Base-by-base conservation (phyloP, 768 basidiomycete genomes). In the Melanogaster broomeanus region DNA sequence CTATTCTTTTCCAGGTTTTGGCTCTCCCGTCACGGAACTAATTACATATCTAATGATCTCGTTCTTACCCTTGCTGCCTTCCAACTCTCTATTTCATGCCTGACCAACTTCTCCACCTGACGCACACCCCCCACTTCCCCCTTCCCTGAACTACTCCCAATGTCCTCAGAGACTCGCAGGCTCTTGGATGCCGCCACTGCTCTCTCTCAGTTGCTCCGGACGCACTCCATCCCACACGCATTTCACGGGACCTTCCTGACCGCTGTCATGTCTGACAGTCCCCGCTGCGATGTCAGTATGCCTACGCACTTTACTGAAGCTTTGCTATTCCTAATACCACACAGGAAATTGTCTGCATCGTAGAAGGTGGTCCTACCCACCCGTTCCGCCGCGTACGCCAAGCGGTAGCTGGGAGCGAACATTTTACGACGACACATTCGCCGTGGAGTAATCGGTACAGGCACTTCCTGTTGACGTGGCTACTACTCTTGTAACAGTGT, bases 371-470 rank as follows among this genome's bases (percentile, higher is more conserved):
- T n/a, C 69, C 80, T 31, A 69, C 77, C 1, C 85, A 92, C 66
- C 85, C 89, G 0, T 93, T 92, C 66, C 82, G 88, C 52, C 82
- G 85, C 51, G 87, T 90, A 41, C 83, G 90, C 50, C 87, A 91
- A 57, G 89, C 90, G 12, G 64, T 89, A 47, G 70, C 82, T 27
- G 81, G 80, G 25, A 84, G 74, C 61, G 77, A 82, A 30, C 79
- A 85, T 60, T 81, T 90, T 59, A 79, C 83, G 9, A 77, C 79
- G 19, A 85, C 80, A 12, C 79, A 85, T 58, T 89, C 90, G 0
- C 85, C 90, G n/a, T 92, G 90, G 90, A 90, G 85, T 49, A 89
- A 90, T 61, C 80, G 91, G 90, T 89, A 65, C 73, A 60, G 40
- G 27, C 51, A 24, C 42, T 33, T 51, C 25, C 28, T 37, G 42